These are phyloP conservation scores for Noccaea bulbosa DNA, from an alignment of 345 rosid species.

Conservation along the genomic window DNA sequence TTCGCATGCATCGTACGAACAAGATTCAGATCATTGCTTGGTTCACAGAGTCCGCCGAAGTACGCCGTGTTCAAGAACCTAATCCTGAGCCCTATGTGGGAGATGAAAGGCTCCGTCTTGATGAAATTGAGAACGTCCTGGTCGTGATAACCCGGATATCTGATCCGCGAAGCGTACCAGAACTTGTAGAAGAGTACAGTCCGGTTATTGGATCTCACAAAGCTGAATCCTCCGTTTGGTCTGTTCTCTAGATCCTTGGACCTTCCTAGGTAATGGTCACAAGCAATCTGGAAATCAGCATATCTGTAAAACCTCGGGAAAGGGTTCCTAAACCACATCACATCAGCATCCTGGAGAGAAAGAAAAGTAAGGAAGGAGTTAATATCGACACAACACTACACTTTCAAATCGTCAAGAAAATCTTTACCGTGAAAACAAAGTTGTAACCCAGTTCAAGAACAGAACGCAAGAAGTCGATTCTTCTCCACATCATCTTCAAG, in stretches of 20 bases:
- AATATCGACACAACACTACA: too few species aligned
- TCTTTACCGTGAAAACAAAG: conserved; percentile 83
- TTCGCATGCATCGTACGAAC: conserved; percentile 94
- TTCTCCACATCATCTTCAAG: conserved; percentile 95
- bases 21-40: conserved; percentile 69
- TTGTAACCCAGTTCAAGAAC: conserved; percentile 88
- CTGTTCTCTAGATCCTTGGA: conserved; percentile 53
- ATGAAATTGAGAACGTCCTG: conserved; percentile 80
- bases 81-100: conserved; percentile 59
- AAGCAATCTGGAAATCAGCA: conserved; percentile 84
- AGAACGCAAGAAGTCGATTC: conserved; percentile 71
- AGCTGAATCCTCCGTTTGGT: conserved; percentile 80
- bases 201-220: conserved; percentile 72
- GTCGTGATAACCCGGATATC: conserved; percentile 66
- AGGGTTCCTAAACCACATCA: conserved; percentile 95
- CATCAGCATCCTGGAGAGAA: conserved; percentile 77
- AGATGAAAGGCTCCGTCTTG: conserved; percentile 55
- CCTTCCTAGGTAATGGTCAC: conserved; percentile 69
- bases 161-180: conserved; percentile 72
- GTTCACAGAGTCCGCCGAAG: conserved; percentile 89
- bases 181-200: conserved; percentile 73
- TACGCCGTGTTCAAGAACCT: conserved; percentile 75
- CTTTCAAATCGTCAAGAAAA: background rate
- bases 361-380: background rate
- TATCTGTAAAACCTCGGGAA: conserved; percentile 65